These are phyloP conservation scores for Colletotrichum sp. DNA, from an alignment of 2,329 filamentous ascomycete species.

Conservation along the genomic window DNA sequence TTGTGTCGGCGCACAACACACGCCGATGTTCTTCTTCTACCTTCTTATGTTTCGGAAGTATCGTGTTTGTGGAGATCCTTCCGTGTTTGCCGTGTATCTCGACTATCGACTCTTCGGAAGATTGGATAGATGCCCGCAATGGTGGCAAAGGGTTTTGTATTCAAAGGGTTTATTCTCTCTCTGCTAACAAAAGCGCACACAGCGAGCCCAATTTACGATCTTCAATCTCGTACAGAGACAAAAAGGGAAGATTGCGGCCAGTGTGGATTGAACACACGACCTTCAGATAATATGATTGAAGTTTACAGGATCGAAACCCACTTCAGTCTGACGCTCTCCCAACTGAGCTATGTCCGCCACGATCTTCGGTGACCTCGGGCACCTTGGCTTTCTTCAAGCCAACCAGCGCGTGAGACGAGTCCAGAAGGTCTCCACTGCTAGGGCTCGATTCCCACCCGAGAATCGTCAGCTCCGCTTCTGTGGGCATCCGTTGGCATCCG, in stretches of 20 bases:
- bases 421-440: not conserved
- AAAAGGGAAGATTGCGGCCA: not conserved
- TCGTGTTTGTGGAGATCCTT: not conserved
- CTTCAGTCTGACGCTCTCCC: conserved; percentile 16
- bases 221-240: not conserved
- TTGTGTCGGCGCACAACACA: not conserved
- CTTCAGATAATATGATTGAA: not conserved
- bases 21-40: not conserved
- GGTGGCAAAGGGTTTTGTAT: not conserved
- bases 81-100: not conserved
- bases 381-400: not conserved
- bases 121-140: not conserved
- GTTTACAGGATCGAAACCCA: not conserved
- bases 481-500: not conserved
- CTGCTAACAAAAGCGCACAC: not conserved
- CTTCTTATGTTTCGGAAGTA: not conserved
- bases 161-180: not conserved
- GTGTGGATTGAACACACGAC: conserved; percentile 17
- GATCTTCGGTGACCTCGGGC: not conserved
- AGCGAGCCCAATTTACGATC: too few relatives aligned
- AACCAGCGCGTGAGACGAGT: not conserved
- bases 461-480: not conserved
- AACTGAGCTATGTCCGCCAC: conserved; percentile 16
- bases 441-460: not conserved
- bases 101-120: not conserved